Percentiles rank a stretch among this genome's conserved stretches.
Evolutionary conservation across 768 basidiomycete species (phyloP).

Genomic region (Mycena haematopus): DNA sequence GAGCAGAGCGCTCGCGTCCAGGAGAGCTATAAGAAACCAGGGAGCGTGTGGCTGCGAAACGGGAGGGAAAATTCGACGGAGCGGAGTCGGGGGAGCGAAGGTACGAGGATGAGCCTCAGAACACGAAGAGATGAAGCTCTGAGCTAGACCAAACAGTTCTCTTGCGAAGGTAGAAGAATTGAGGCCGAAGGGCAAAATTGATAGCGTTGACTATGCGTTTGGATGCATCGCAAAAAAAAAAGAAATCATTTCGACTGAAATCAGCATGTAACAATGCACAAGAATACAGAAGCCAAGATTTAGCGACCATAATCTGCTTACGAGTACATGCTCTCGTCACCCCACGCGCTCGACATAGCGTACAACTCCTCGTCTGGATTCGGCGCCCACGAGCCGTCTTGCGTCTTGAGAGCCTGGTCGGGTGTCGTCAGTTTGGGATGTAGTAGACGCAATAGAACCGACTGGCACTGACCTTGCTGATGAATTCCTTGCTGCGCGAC

Average conservation of each 20-base stretch:
- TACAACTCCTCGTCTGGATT: slow-evolving; percentile 24
- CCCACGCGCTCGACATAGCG: slow-evolving; percentile 15
- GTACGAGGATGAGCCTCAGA: no score
- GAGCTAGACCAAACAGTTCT: no score
- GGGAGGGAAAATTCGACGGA: not conserved
- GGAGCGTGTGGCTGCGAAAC: not conserved
- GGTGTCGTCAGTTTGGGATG: not conserved
- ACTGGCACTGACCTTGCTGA: slow-evolving; percentile 65
- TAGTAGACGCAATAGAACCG: not conserved
- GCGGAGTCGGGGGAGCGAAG: not conserved
- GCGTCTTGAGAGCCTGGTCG: slow-evolving; percentile 27
- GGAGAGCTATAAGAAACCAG: not conserved
- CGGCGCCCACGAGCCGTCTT: slow-evolving; percentile 22
- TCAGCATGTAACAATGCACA: not conserved
- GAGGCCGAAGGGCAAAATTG: no score
- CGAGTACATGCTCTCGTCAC: slow-evolving; percentile 21
- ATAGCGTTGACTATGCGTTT: no score
- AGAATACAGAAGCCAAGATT: not conserved
- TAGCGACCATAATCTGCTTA: not conserved
- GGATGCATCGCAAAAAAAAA: not conserved
- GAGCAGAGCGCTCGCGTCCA: not conserved
- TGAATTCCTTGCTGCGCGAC: slow-evolving; percentile 71
- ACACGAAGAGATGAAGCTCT: no score
- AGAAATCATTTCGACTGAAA: not conserved
- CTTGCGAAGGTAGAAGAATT: no score